Percentiles rank a stretch among this genome's conserved stretches.
Conservation (phyloP, 768 basidiomycete species). For the Austroboletus eburneus region DNA sequence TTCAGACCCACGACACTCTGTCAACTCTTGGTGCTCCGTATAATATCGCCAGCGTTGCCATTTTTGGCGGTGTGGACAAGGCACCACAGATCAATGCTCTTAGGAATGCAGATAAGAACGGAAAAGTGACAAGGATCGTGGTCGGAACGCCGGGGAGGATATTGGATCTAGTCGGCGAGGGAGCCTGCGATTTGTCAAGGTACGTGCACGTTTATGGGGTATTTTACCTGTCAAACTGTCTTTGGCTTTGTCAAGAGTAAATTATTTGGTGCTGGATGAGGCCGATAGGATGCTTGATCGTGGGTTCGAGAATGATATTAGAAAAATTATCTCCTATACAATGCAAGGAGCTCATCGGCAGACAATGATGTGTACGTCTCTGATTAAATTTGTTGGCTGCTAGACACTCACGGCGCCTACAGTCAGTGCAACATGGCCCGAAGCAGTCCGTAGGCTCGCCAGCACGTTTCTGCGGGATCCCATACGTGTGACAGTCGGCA, state of each 20-base stretch:
- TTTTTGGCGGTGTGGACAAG: constrained; percentile 96
- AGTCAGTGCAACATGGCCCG: constrained; percentile 99
- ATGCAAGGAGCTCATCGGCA: constrained; percentile 69
- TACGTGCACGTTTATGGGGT: constrained; percentile 33
- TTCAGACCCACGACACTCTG: constrained; percentile 90
- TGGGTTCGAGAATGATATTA: constrained; percentile 97
- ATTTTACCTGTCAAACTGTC: not conserved
- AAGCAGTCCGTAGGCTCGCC: constrained; percentile 85
- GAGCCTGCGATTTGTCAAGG: constrained; percentile 76
- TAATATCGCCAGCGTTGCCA: constrained; percentile 75
- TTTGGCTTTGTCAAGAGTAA: constrained; percentile 47
- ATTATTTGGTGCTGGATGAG: constrained; percentile 93
- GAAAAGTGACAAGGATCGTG: constrained; percentile 65
- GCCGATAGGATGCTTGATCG: constrained; percentile 98
- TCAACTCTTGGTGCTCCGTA: constrained; percentile 67
- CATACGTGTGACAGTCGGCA: constrained; percentile 89
- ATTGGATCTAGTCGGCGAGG: constrained; percentile 87
- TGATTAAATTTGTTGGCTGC: too few species aligned
- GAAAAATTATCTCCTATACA: constrained; percentile 77
- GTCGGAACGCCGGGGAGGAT: constrained; percentile 96
- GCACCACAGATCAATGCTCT: constrained; percentile 72
- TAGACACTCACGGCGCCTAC: not conserved
- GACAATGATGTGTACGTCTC: constrained; percentile 86
- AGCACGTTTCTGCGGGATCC: constrained; percentile 82
- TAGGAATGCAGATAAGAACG: constrained; percentile 46